phyloP scores from a whole-genome alignment of 495 filamentous ascomycete species.

The Aspergillus asperescens region DNA sequence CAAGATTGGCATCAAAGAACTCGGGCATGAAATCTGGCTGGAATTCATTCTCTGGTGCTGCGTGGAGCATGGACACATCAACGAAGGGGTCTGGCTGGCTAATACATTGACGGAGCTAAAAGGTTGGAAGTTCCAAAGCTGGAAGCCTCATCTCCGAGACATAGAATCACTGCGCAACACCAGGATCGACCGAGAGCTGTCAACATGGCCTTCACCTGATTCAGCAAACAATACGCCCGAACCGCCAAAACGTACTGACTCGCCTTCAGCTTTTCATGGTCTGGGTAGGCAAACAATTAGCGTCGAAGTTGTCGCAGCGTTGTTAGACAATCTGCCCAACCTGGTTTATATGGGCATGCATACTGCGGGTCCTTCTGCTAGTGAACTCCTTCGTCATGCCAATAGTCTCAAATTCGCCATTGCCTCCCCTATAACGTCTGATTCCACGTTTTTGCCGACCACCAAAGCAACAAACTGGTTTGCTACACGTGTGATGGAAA shows the following conservation, averaged over 20 bases:
- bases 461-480: conserved; percentile 42
- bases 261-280: conserved; percentile 32
- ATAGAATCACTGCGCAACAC: conserved; percentile 28
- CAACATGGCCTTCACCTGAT: conserved; percentile 30
- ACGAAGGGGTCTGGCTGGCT: conserved; percentile 49
- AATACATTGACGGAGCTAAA: conserved; percentile 33
- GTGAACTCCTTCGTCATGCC: conserved; percentile 20
- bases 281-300: conserved; percentile 50
- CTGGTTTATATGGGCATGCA: conserved; percentile 30
- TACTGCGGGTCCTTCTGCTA: conserved; percentile 20
- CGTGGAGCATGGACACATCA: conserved; percentile 54
- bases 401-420: conserved; percentile 27
- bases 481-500: conserved; percentile 49
- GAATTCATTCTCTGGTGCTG: conserved; percentile 65
- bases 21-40: conserved; percentile 59
- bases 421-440: conserved; percentile 7
- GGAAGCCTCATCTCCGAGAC: conserved; percentile 30
- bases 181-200: conserved; percentile 31
- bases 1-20: conserved; percentile 45
- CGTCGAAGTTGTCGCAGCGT: conserved; percentile 50
- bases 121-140: conserved; percentile 39
- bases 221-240: conserved; percentile 9
- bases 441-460: conserved; percentile 22
- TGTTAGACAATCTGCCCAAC: conserved; percentile 49
- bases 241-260: conserved; percentile 19